Conservation (phyloP, 495 filamentous ascomycete genomes). For the Xylaria scruposa region DNA sequence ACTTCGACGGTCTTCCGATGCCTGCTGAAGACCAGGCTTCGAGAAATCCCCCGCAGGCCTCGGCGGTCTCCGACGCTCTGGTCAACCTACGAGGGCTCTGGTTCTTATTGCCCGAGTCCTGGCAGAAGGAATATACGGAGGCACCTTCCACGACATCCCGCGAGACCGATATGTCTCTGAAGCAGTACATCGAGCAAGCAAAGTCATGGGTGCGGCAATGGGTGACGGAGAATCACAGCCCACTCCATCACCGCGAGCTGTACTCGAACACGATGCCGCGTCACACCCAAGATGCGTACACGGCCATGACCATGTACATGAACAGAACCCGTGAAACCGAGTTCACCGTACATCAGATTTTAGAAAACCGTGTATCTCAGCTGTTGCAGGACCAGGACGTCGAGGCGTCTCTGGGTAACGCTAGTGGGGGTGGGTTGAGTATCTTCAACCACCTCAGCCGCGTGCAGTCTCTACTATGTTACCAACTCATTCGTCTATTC, state of each 20-base stretch:
- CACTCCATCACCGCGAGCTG: slow-evolving; percentile 34
- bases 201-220: slow-evolving; percentile 34
- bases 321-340: slow-evolving; percentile 23
- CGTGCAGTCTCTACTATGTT: slow-evolving; percentile 56
- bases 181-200: slow-evolving; percentile 31
- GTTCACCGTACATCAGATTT: slow-evolving; percentile 26
- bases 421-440: slow-evolving; percentile 13
- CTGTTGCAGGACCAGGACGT: slow-evolving; percentile 33
- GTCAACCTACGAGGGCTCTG: slow-evolving; percentile 15
- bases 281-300: slow-evolving; percentile 35
- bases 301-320: slow-evolving; percentile 33
- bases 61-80: neutral
- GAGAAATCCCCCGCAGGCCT: neutral
- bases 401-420: slow-evolving; percentile 22
- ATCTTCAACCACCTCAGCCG: slow-evolving; percentile 48
- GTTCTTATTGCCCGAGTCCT: slow-evolving; percentile 36
- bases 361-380: slow-evolving; percentile 35
- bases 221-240: slow-evolving; percentile 34
- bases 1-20: slow-evolving; percentile 1
- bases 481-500: slow-evolving; percentile 63
- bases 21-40: neutral
- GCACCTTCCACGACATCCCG: slow-evolving; percentile 7
- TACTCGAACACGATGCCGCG: slow-evolving; percentile 34
- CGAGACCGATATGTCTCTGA: slow-evolving; percentile 18
- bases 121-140: slow-evolving; percentile 23